Percentiles rank a stretch among this genome's conserved stretches.
Evolutionary conservation across 345 rosid genomes (phyloP).

Genomic region (Euclidium syriacum): DNA sequence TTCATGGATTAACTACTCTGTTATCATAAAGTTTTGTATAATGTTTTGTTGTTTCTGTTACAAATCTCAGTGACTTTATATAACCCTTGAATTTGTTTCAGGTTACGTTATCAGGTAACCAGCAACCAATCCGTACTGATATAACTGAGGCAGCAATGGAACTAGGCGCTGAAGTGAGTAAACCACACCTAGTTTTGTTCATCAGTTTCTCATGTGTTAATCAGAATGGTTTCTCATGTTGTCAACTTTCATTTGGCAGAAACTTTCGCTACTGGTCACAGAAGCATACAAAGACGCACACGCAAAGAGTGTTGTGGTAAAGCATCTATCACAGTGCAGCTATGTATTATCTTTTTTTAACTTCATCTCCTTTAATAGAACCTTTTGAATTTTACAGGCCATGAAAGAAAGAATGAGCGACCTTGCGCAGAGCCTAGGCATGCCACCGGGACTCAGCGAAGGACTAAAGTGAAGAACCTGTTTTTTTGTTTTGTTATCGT

Average conservation of each 20-base stretch:
- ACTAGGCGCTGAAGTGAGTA: constrained; percentile 77
- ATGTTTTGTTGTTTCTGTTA: background rate
- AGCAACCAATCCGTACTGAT: constrained; percentile 86
- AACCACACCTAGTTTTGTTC: background rate
- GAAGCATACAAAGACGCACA: constrained; percentile 98
- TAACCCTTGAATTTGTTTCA: constrained; percentile 16
- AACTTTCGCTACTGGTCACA: constrained; percentile 68
- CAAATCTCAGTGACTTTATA: background rate
- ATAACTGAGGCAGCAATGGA: constrained; percentile 97
- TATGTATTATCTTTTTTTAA: background rate
- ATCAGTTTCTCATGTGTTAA: background rate
- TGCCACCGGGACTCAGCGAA: constrained; percentile 76
- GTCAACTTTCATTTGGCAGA: constrained; percentile 41
- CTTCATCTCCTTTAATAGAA: background rate
- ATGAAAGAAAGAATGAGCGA: constrained; percentile 93
- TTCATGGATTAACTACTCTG: background rate
- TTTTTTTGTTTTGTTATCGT: constrained; percentile 1
- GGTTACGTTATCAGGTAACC: constrained; percentile 89
- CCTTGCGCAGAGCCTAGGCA: constrained; percentile 92
- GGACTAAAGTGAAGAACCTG: constrained; percentile 49
- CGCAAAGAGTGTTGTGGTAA: constrained; percentile 83
- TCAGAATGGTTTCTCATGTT: constrained; percentile 14
- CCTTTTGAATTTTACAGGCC: constrained; percentile 42
- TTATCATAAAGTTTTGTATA: background rate
- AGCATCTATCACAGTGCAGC: background rate